Base-by-base conservation (phyloP, 139 green algal genomes). In the Tetraselmis striata region DNA sequence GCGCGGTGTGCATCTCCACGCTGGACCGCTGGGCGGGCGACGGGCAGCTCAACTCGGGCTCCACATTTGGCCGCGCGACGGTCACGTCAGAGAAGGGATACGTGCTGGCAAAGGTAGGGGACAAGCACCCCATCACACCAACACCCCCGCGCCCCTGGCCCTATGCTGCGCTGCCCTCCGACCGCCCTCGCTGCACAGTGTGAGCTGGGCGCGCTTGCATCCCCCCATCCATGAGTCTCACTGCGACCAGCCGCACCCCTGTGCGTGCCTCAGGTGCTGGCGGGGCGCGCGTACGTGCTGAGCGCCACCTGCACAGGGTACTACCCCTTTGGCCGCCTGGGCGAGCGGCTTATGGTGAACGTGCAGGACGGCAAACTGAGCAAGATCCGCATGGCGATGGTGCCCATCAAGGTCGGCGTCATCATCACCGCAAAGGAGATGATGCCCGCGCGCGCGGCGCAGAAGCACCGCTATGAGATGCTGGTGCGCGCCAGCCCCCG, bases 351-450 rank as follows among this genome's bases (percentile, higher is more conserved):
- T 2, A 28, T 77, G 74, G 74, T 77, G 74, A 29, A 77, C 74
- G 74, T 77, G 74, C 74, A 77, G 26, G 26, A 77, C 74, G 74
- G 74, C 26, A 29, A 77, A 18, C 26, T 77, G 74, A 77, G 26
- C 25, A 29, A 28, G 74, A 29, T 29, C 26, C 74, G 74, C 23
- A 77, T 77, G 74, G 26, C n/a, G 74, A 28, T 77, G 74, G 74
- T 77, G 74, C 74, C 74, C 74, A 77, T 77, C 74, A 77, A 77
- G 74, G 74, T 77, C 5, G 74, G 74, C 74, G 74, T 77, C 74
- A 77, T 77, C 74, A 77, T 77, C 26, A 77, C 74, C 5, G 26
- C n/a, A 2, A 28, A 31, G 74, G 26, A 77, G 74, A 77, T 77
- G 26, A 29, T 29, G 26, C 74, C 74, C 23, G 74, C 25, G 74